Percentiles rank a stretch among this genome's conserved stretches.
Conservation (phyloP, 2,329 filamentous ascomycete genomes). For the Zymoseptoria ardabiliae region DNA sequence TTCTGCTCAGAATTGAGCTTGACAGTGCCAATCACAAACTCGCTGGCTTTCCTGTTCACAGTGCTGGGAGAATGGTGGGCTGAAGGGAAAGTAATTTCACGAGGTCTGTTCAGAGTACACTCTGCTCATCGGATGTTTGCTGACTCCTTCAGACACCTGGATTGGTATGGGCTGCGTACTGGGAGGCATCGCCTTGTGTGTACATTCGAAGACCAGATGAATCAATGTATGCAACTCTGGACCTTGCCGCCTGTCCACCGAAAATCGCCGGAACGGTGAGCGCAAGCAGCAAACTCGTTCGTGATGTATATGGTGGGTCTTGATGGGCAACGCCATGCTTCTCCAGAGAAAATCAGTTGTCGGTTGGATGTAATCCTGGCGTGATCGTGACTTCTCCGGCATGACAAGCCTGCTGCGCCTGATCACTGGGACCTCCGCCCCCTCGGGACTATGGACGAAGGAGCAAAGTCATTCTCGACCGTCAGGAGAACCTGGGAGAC, state of each 20-base stretch:
- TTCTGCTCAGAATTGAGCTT: slow-evolving; percentile 66
- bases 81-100: slow-evolving; percentile 80
- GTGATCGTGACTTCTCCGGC: too few relatives aligned
- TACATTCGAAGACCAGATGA: slow-evolving; percentile 47
- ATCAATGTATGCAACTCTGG: neutral
- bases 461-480: neutral
- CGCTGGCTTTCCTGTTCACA: slow-evolving; percentile 89
- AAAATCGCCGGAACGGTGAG: neutral
- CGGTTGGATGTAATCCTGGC: too few relatives aligned
- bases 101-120: slow-evolving; percentile 47
- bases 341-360: too few relatives aligned
- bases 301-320: neutral
- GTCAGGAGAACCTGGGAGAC: neutral
- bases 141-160: slow-evolving; percentile 59
- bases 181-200: slow-evolving; percentile 74
- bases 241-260: neutral
- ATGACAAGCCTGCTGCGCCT: too few relatives aligned
- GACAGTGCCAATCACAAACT: slow-evolving; percentile 92
- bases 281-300: neutral
- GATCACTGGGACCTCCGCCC: too few relatives aligned
- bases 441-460: too few relatives aligned
- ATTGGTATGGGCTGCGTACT: slow-evolving; percentile 74
- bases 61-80: slow-evolving; percentile 93
- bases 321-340: too few relatives aligned
- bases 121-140: neutral